Base-by-base conservation (phyloP, 2,329 filamentous ascomycete species). In the Seiridium cupressi region DNA sequence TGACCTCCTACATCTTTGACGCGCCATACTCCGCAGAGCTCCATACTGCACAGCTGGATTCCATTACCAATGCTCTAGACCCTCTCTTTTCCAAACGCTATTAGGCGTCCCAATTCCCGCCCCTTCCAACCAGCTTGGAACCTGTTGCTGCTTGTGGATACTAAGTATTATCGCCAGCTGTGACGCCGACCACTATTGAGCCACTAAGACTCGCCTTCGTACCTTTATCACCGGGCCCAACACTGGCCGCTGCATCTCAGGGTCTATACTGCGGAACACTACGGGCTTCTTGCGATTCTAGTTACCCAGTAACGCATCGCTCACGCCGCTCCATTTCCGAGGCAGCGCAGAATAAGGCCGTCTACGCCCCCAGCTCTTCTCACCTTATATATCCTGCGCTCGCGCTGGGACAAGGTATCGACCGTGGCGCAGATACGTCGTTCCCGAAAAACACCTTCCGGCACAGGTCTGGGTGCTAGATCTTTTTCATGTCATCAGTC, bases 401-500 rank as follows among this genome's bases (percentile, higher is more conserved):
- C 11, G 13, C 9, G 18, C 26, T 46, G 11, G 31, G 26, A 36
- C 11, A 34, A 31, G 44, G 7, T 38, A 26, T 53, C 31, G 32
- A 53, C 18, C 49, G 49, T 53, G 49, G 49, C 49, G 49, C 49
- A 53, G 49, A 53, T 10, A 61, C 8, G 4, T 34, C 26, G 5
- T 44, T 48, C 32, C 38, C 44, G 40, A n/a, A 44, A 11, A 34
- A 32, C 35, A 36, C 56, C 32, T 36, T 18, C 31, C 57, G 55
- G 55, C 49, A 54, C 9, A 18, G 26, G 13, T 42, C 38, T 53
- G 51, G 57, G 35, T 35, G 57, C 34, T 31, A 53, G 44, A 57
- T n/a, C 26, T 35, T 49, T 34, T 62, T 59, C 69, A 73, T 73
- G 69, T 70, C 70, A 61, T 70, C 70, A 54, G 62, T 64, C 60